Conservation (phyloP, 163 green algal genomes). For the Prototheca wickerhamii region DNA sequence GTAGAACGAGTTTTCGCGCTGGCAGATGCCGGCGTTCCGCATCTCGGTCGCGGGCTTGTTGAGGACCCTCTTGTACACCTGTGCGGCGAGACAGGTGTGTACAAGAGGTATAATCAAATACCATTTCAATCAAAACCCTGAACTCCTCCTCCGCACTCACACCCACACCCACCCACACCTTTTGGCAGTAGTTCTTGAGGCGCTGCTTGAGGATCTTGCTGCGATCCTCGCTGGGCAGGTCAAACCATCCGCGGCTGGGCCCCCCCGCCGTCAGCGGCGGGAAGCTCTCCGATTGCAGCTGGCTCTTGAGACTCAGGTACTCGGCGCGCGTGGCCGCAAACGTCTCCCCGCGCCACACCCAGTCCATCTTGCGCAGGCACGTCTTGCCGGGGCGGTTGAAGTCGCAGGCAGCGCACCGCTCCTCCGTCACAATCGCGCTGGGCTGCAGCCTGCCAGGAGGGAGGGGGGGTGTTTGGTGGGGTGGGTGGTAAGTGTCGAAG, state of each 20-base stretch:
- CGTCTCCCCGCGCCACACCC: slow-evolving; percentile 92
- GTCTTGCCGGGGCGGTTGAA: slow-evolving; percentile 95
- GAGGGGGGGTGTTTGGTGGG: slow-evolving; percentile 20
- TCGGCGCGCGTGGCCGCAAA: slow-evolving; percentile 60
- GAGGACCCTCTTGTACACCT: slow-evolving; percentile 95
- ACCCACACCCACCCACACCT: slow-evolving; percentile 41
- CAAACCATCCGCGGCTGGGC: slow-evolving; percentile 38
- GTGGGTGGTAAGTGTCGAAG: too few relatives aligned
- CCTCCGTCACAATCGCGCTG: slow-evolving; percentile 79
- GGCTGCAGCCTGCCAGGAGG: slow-evolving; percentile 60
- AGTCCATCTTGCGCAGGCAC: slow-evolving; percentile 93
- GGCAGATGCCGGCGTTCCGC: slow-evolving; percentile 78
- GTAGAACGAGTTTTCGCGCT: slow-evolving; percentile 97
- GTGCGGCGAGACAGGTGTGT: background rate
- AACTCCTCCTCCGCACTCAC: background rate
- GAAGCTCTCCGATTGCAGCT: slow-evolving; percentile 77
- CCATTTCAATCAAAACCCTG: background rate
- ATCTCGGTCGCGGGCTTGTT: slow-evolving; percentile 88
- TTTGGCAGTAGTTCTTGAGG: slow-evolving; percentile 95
- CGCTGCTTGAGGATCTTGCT: slow-evolving; percentile 76
- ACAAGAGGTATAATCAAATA: background rate
- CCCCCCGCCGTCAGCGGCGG: slow-evolving; percentile 8
- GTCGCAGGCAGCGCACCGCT: slow-evolving; percentile 93
- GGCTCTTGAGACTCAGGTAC: slow-evolving; percentile 77
- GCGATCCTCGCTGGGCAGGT: slow-evolving; percentile 75